These are phyloP conservation scores for Auriscalpium orientale DNA, from an alignment of 768 basidiomycete genomes.

Conservation along the genomic window DNA sequence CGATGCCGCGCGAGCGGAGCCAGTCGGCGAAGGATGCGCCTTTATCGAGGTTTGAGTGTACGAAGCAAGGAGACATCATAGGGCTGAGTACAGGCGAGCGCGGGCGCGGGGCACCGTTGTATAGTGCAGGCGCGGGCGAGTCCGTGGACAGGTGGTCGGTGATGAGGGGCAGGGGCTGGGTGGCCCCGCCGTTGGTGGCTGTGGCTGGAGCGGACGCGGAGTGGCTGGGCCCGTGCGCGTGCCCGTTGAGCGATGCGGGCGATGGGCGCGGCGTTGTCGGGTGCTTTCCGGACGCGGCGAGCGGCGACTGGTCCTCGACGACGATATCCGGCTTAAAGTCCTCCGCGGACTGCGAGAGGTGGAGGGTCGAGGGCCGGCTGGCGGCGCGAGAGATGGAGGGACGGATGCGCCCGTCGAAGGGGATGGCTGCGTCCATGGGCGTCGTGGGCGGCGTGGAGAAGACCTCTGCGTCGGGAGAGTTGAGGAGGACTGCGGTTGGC, in stretches of 20 bases:
- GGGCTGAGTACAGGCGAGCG: slow-evolving; percentile 20
- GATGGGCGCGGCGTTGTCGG: slow-evolving; percentile 1
- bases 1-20: slow-evolving; percentile 29
- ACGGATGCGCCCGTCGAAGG: slow-evolving; percentile 18
- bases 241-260: slow-evolving; percentile 14
- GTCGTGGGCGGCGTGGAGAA: slow-evolving; percentile 40
- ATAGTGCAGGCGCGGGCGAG: neutral
- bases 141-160: too few species aligned
- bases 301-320: slow-evolving; percentile 29
- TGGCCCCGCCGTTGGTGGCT: neutral
- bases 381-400: slow-evolving; percentile 33
- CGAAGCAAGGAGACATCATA: slow-evolving; percentile 77
- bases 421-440: slow-evolving; percentile 20
- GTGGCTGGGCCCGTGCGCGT: neutral
- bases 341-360: slow-evolving; percentile 22
- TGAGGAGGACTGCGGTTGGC: neutral
- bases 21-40: slow-evolving; percentile 73
- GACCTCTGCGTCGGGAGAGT: slow-evolving; percentile 28
- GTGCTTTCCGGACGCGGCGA: slow-evolving; percentile 4
- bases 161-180: neutral
- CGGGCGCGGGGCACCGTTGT: slow-evolving; percentile 3
- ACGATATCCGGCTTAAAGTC: slow-evolving; percentile 30
- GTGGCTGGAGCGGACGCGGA: neutral
- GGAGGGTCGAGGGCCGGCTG: slow-evolving; percentile 28
- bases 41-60: slow-evolving; percentile 87